Conservation (phyloP, 257 asterid species). For the Primulina eburnea region DNA sequence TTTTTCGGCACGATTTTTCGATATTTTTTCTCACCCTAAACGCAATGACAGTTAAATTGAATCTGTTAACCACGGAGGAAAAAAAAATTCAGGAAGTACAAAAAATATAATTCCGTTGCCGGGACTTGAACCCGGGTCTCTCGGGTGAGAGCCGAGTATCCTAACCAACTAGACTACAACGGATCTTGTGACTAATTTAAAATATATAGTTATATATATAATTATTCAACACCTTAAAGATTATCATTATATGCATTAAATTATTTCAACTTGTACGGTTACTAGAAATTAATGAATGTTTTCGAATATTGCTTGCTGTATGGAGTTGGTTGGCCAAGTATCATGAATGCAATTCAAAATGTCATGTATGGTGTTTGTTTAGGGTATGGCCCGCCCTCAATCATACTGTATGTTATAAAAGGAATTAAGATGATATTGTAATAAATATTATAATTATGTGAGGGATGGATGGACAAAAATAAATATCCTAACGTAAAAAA, state of each 20-base stretch:
- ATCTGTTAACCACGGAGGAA: too few relatives aligned
- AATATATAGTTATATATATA: too few relatives aligned
- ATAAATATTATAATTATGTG: too few relatives aligned
- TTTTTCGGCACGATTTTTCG: too few relatives aligned
- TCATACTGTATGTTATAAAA: neutral
- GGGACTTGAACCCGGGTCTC: conserved; percentile 62
- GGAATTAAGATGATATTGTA: neutral
- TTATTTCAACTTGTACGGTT: neutral
- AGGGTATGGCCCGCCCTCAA: too few relatives aligned
- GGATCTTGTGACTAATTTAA: neutral
- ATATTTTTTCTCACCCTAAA: too few relatives aligned
- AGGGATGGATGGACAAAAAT: too few relatives aligned
- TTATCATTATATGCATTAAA: neutral
- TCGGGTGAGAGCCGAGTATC: conserved; percentile 59
- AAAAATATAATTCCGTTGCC: conserved; percentile 41
- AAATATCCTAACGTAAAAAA: conserved; percentile 1
- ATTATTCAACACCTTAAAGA: too few relatives aligned
- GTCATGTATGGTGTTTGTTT: too few relatives aligned
- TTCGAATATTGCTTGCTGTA: neutral
- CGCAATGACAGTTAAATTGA: too few relatives aligned
- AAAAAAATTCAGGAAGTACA: too few relatives aligned
- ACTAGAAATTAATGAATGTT: neutral
- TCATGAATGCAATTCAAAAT: neutral
- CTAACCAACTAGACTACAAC: conserved; percentile 59
- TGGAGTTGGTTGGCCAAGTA: neutral